phyloP scores from a whole-genome alignment of 495 filamentous ascomycete species.

The Clohesyomyces aquaticus region DNA sequence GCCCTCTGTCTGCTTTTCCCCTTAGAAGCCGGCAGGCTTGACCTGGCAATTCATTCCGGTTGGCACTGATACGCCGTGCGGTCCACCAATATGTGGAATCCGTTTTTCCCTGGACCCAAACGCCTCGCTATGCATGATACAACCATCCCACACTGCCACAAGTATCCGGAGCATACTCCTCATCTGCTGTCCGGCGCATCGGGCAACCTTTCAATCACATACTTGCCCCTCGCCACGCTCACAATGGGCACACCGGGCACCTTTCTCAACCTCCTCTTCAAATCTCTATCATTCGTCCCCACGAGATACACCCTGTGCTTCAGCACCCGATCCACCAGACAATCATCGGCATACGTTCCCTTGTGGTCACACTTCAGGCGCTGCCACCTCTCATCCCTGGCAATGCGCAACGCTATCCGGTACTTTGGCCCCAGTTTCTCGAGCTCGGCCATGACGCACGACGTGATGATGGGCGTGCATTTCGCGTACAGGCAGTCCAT shows the following conservation, averaged over 20 bases:
- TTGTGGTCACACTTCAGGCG: conserved; percentile 83
- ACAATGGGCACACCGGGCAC: conserved; percentile 73
- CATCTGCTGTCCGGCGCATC: conserved; percentile 66
- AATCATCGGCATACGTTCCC: conserved; percentile 94
- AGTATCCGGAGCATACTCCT: too few species aligned
- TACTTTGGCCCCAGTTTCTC: conserved; percentile 92
- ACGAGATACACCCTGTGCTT: conserved; percentile 85
- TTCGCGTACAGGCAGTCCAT: conserved; percentile 80
- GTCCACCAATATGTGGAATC: conserved; percentile 20
- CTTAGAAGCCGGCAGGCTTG: too few species aligned
- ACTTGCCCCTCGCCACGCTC: conserved; percentile 79
- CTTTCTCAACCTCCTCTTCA: conserved; percentile 78
- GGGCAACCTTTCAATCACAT: conserved; percentile 88
- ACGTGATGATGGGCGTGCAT: conserved; percentile 70
- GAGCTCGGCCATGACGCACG: conserved; percentile 77
- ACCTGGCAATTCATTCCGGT: too few species aligned
- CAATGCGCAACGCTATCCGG: conserved; percentile 83
- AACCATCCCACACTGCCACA: too few species aligned
- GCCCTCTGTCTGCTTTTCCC: too few species aligned
- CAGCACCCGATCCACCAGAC: conserved; percentile 79
- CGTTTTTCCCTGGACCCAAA: conserved; percentile 14
- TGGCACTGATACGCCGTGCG: too few species aligned
- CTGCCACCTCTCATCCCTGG: conserved; percentile 90
- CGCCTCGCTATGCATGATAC: conserved; percentile 37
- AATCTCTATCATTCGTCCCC: conserved; percentile 82